Conservation (phyloP, 164 flowering plant genomes). For the Kalanchoe fedtschenkoi region DNA sequence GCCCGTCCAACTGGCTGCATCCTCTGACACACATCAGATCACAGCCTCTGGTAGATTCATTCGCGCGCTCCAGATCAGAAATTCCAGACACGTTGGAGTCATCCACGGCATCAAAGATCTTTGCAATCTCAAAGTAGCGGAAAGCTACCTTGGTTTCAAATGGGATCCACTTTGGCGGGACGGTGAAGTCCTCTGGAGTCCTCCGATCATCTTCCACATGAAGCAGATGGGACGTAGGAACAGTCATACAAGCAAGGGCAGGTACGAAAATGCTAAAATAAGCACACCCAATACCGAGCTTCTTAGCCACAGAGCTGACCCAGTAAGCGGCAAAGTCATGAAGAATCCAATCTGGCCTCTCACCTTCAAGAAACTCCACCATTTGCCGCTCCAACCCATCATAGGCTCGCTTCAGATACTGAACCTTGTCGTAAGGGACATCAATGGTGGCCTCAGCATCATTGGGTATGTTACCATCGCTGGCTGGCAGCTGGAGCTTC, state of each 20-base stretch:
- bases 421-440: conserved; percentile 12
- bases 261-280: conserved; percentile 1
- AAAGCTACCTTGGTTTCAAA: conserved; percentile 9
- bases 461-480: conserved; percentile 9
- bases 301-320: conserved; percentile 2
- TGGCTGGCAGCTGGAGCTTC: conserved; percentile 9
- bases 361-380: not conserved
- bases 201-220: not conserved
- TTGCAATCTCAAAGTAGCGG: not conserved
- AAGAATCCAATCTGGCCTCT: conserved; percentile 16
- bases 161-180: conserved; percentile 13
- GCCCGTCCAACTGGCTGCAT: conserved; percentile 17
- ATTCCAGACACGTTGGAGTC: conserved; percentile 5
- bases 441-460: conserved; percentile 24
- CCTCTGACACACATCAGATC: conserved; percentile 14
- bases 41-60: not conserved
- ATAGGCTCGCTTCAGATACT: conserved; percentile 14
- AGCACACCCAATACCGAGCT: not conserved
- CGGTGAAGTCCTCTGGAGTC: conserved; percentile 7
- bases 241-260: not conserved
- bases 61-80: conserved; percentile 7
- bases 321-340: conserved; percentile 12
- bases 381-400: conserved; percentile 4
- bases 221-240: not conserved
- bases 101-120: not conserved